Base-by-base conservation (phyloP, 805 yeast species). In the Cyberlindnera bimundalis region DNA sequence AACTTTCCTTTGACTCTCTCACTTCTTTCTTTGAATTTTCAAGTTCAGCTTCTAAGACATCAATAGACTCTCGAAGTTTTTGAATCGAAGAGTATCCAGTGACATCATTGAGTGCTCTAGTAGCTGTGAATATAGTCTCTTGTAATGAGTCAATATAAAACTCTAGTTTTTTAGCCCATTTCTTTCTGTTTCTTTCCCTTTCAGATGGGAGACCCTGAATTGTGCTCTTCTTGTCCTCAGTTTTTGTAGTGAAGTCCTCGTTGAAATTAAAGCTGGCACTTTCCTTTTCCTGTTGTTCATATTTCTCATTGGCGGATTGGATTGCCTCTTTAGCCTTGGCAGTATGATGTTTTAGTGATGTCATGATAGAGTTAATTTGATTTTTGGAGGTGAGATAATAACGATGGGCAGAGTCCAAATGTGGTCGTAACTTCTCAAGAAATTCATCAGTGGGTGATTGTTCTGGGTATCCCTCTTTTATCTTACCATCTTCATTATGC, bases 61-160 rank as follows among this genome's bases (percentile, higher is more conserved):
- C 78, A 23, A 93, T 87, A 2, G 75, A 64, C 21, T 67, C 59
- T 60, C 88, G 82, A 52, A 91, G 63, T 43, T 71, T 68, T 55
- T 86, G 95, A 42, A 93, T 86, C 15, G 81, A 70, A 0, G 88
- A 74, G 60, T 93, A 93, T 0, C 99, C 99, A 0, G 99, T 91
- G 10, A 89, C 81, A 52, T 89, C 96, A 55, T 93, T 93, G 25
- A 91, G 69, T 2, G 90, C 76, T 45, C 77, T 71, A 0, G 86
- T 74, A 0, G 85, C 82, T 0, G 78, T 71, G 39, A 74, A 68
- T 6, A 79, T 67, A 1, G 84, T 72, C 14, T 71, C 78, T 45
- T 73, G 82, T 31, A 80, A 55, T 2, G 81, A 76, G 43, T 71
- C 76, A 17, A 79, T 64, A 52, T 73, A 74, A n/a, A 62, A 49